These are phyloP conservation scores for Aspergillus melleus DNA, from an alignment of 2,329 filamentous ascomycete species.

Conservation along the genomic window DNA sequence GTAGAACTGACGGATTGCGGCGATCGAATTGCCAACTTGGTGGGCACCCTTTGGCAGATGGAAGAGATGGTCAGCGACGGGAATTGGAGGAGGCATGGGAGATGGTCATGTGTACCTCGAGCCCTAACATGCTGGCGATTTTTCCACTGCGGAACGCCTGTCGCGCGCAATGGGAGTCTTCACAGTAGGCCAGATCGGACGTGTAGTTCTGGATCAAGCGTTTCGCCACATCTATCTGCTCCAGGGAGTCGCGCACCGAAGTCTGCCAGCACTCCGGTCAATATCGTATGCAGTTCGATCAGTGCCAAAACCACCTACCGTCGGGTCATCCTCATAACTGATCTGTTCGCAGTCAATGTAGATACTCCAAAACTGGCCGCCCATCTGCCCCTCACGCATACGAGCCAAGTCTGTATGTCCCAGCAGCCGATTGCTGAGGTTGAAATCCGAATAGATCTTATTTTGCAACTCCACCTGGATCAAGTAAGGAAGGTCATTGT, in stretches of 20 bases:
- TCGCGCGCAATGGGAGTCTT: neutral
- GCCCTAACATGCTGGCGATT: neutral
- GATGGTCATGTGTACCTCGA: neutral
- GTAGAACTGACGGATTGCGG: slow-evolving; percentile 20
- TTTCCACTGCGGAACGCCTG: neutral
- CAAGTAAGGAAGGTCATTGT: neutral
- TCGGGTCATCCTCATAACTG: neutral
- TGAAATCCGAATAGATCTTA: neutral
- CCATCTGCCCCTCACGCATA: neutral
- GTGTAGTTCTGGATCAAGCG: neutral
- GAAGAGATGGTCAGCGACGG: neutral
- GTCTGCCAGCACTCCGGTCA: neutral
- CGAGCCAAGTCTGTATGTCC: neutral
- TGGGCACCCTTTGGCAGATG: neutral
- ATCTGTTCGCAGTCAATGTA: neutral
- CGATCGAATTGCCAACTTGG: slow-evolving; percentile 19
- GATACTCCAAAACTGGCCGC: neutral
- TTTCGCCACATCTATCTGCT: neutral
- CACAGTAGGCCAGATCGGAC: neutral
- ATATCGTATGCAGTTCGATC: no score
- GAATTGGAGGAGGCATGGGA: neutral
- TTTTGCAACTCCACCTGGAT: neutral
- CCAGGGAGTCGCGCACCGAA: neutral
- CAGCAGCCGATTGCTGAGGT: neutral
- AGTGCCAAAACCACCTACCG: neutral